phyloP scores from a whole-genome alignment of 306 rosid genomes.

The Casuarina equisetifolia region DNA sequence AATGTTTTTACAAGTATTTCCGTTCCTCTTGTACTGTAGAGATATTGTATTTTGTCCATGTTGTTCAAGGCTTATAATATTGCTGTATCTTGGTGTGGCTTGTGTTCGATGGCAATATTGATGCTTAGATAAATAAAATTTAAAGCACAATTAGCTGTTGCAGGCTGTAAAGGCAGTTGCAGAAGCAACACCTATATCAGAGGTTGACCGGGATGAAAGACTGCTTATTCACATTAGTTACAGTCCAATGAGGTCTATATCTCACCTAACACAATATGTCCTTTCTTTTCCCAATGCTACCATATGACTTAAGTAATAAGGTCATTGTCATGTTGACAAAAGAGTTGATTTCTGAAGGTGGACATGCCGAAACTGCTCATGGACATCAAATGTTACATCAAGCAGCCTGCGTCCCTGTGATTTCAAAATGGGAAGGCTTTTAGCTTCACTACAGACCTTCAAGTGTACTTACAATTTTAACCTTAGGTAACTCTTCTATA shows the following conservation, averaged over 20 bases:
- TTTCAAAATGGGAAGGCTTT: slow-evolving; percentile 86
- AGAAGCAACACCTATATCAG: slow-evolving; percentile 64
- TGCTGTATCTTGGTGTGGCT: neutral
- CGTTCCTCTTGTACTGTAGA: no score
- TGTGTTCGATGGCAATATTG: neutral
- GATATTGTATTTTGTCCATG: no score
- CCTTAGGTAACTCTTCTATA: slow-evolving; percentile 55
- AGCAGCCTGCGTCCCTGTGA: slow-evolving; percentile 86
- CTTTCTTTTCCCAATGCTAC: neutral
- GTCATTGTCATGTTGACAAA: slow-evolving; percentile 22
- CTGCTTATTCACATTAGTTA: slow-evolving; percentile 78
- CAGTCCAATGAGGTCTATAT: slow-evolving; percentile 75
- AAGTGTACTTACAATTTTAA: slow-evolving; percentile 75
- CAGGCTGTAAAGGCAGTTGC: slow-evolving; percentile 78
- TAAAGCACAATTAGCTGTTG: slow-evolving; percentile 17
- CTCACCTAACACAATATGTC: neutral
- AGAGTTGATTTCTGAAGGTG: slow-evolving; percentile 52
- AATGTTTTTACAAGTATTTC: no score
- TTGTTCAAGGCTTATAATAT: neutral
- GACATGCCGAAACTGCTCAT: slow-evolving; percentile 75
- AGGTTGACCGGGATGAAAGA: slow-evolving; percentile 61
- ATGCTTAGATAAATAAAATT: neutral
- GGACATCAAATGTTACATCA: slow-evolving; percentile 72
- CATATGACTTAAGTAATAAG: neutral
- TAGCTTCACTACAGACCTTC: slow-evolving; percentile 65